A percentile compares a stretch with the other conserved stretches of the same genome.
Evolutionary conservation across 2,329 filamentous ascomycete genomes (phyloP).

Genomic region (Beauveria caledonica): DNA sequence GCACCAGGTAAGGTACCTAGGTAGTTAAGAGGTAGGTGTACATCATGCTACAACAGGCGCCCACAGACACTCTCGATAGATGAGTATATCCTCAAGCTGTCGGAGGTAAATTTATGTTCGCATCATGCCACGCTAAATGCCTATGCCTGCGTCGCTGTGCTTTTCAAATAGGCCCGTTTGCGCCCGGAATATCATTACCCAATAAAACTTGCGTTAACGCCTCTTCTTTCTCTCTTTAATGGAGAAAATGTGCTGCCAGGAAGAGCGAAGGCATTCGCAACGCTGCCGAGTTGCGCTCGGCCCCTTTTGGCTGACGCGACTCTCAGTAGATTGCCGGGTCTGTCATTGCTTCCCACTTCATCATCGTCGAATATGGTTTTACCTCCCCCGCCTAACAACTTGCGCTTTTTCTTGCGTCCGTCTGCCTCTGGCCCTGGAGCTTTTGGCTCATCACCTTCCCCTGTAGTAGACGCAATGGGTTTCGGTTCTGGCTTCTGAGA

Average conservation of each 20-base stretch:
- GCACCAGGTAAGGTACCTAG: no score
- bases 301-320: neutral
- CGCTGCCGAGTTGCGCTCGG: constrained; percentile 29
- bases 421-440: constrained; percentile 17
- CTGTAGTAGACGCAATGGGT: neutral
- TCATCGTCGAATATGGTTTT: constrained; percentile 66
- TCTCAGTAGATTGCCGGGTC: neutral
- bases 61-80: no score
- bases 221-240: constrained; percentile 60
- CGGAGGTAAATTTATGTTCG: neutral
- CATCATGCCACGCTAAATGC: neutral
- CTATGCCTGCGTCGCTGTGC: neutral
- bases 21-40: no score
- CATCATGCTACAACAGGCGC: no score
- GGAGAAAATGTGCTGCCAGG: constrained; percentile 56
- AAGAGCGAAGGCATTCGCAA: constrained; percentile 36
- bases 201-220: constrained; percentile 53
- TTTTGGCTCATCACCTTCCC: constrained; percentile 11
- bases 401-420: constrained; percentile 62
- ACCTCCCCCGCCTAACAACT: constrained; percentile 53
- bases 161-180: neutral
- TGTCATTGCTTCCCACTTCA: constrained; percentile 19
- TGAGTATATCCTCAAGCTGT: neutral
- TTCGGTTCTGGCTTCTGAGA: neutral
- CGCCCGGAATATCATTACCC: constrained; percentile 23